Base-by-base conservation (phyloP, 75 land plant species). In the Cupressus sempervirens region DNA sequence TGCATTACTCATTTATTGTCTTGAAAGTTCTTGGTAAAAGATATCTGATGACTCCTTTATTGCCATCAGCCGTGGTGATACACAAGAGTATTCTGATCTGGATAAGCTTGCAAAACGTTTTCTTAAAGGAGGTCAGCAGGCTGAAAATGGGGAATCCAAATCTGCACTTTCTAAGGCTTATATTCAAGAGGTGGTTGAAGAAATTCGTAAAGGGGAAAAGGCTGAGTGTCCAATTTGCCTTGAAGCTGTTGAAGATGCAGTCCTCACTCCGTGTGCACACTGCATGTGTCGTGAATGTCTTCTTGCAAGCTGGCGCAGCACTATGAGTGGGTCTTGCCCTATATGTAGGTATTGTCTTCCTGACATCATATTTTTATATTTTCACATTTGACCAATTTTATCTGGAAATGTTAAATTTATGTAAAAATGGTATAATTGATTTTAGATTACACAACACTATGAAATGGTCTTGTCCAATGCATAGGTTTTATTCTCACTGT, bases 231-330 rank as follows among this genome's bases (percentile, higher is more conserved):
- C 99, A 14, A 96, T 97, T 76, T 97, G 98, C 85, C 86, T 94
- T 13, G 99, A 97, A 77, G 85, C 94, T 1, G 90, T 92, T 16
- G 99, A 96, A 30, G 99, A 97, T 84, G 92, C 95, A 32, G 94
- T 96, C 48, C 88, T 97, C 56, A 97, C 99, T 7, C 94, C 95
- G 23, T 97, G 96, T 91, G 96, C 97, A 77, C 99, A 97, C 82
- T 88, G 89, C 86, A 91, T 97, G 93, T 97, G 97, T 83, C 92
- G 98, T 23, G 98, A 96, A 58, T 96, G 98, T 86, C 92, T 96
- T 12, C 88, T 93, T 84, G 85, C 92, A 54, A 93, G 94, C 86
- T 97, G 97, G 97, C 76, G 88, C 53, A 86, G 86, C 50, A 81
- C 91, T 35, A 36, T 84, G 34, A 29, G 80, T 84, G 97, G 99